Conservation (phyloP, 495 filamentous ascomycete species). For the Aspergillus funiculosus region DNA sequence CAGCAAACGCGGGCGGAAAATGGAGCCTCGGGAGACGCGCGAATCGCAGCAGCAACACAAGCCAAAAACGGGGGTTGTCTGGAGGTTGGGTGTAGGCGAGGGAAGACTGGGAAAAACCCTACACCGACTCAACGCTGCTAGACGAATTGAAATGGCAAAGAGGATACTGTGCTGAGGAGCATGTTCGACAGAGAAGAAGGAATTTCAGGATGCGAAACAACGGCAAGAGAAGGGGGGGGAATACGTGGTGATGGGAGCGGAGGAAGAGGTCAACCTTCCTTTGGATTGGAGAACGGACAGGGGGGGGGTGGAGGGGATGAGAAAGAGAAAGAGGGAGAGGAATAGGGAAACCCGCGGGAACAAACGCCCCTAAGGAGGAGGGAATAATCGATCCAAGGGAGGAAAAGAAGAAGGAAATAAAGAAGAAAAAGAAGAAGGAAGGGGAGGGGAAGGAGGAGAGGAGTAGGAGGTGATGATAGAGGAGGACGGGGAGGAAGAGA, state of each 20-base stretch:
- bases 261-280: conserved; percentile 15
- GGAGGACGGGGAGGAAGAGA: conserved; percentile 1
- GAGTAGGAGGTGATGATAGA: not conserved
- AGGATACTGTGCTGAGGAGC: conserved; percentile 15
- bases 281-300: conserved; percentile 17
- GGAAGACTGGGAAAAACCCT: not conserved
- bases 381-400: conserved; percentile 19
- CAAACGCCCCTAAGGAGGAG: conserved; percentile 12
- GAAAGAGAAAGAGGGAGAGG: too few species aligned
- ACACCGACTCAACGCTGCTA: conserved; percentile 21
- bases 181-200: conserved; percentile 20
- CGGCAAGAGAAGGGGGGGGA: too few species aligned
- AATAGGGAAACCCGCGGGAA: conserved; percentile 15
- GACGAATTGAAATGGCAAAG: conserved; percentile 20
- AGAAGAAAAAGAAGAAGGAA: conserved; percentile 7
- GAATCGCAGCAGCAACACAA: conserved; percentile 17
- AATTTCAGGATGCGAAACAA: conserved; percentile 7
- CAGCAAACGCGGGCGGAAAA: conserved; percentile 21
- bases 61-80: conserved; percentile 3
- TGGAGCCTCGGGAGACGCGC: conserved; percentile 21
- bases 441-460: conserved; percentile 1
- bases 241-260: too few species aligned
- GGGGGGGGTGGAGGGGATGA: conserved; percentile 16
- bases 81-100: not conserved
- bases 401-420: conserved; percentile 12